Percentiles rank a stretch among this genome's conserved stretches.
Conservation (phyloP, 495 filamentous ascomycete genomes). For the Melanomma pulvis-pyrius region DNA sequence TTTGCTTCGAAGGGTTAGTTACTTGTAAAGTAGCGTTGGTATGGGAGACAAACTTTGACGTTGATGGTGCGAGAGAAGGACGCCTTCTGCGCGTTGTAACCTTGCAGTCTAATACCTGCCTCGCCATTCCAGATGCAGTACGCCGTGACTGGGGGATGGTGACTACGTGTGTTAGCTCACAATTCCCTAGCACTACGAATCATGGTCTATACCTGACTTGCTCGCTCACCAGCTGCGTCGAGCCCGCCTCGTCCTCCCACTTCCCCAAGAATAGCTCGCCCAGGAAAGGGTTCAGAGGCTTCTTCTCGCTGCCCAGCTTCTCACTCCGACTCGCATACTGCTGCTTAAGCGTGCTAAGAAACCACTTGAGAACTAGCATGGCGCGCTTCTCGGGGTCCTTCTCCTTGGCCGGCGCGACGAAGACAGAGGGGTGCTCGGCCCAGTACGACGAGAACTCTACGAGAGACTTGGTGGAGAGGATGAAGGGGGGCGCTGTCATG, state of each 20-base stretch:
- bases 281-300: slow-evolving; percentile 75
- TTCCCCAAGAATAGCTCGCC: slow-evolving; percentile 89
- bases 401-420: slow-evolving; percentile 84
- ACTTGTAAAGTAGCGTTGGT: not conserved
- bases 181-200: not conserved
- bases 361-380: slow-evolving; percentile 92
- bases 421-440: slow-evolving; percentile 87
- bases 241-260: slow-evolving; percentile 78
- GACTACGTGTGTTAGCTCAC: slow-evolving; percentile 54
- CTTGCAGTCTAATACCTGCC: slow-evolving; percentile 81
- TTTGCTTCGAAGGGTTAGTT: slow-evolving; percentile 56
- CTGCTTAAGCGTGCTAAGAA: slow-evolving; percentile 91
- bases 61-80: slow-evolving; percentile 91
- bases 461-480: slow-evolving; percentile 87
- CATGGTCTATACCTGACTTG: slow-evolving; percentile 68
- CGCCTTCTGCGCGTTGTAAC: slow-evolving; percentile 98
- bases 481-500: slow-evolving; percentile 93
- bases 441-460: slow-evolving; percentile 97
- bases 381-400: slow-evolving; percentile 80
- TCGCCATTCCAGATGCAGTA: slow-evolving; percentile 88
- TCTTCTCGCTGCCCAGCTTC: slow-evolving; percentile 83
- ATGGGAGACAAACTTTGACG: slow-evolving; percentile 59
- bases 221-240: slow-evolving; percentile 65
- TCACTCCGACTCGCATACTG: slow-evolving; percentile 91
- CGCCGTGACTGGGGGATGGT: slow-evolving; percentile 96